Conservation (phyloP, 75 land plant genomes). For the Cryptomeria japonica region DNA sequence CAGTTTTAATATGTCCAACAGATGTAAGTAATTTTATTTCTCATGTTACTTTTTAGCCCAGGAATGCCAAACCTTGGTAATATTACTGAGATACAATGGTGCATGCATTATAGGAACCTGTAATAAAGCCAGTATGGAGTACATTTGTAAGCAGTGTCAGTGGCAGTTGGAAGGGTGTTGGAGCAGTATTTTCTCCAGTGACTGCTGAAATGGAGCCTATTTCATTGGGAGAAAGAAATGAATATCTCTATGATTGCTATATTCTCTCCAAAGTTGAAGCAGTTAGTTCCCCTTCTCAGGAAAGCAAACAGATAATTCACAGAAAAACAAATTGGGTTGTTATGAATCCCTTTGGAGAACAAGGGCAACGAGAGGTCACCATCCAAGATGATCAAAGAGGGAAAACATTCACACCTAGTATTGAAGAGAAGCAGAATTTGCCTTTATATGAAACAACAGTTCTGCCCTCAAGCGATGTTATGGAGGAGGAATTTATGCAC, state of each 20-base stretch:
- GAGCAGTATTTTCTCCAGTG: constrained; percentile 90
- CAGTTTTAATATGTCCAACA: not conserved
- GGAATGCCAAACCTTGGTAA: not conserved
- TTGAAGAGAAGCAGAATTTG: constrained; percentile 18
- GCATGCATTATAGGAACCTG: constrained; percentile 63
- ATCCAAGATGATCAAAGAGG: constrained; percentile 10
- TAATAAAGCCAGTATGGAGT: constrained; percentile 74
- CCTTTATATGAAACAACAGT: constrained; percentile 52
- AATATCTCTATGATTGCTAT: constrained; percentile 86
- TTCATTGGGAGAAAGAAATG: constrained; percentile 60
- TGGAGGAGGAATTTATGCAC: constrained; percentile 90
- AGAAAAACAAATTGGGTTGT: constrained; percentile 80
- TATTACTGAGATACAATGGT: not conserved
- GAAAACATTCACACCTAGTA: not conserved
- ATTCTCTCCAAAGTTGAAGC: constrained; percentile 57
- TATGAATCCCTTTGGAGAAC: constrained; percentile 78
- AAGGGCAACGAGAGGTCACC: constrained; percentile 19
- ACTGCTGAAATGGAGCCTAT: constrained; percentile 98
- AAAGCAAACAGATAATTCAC: constrained; percentile 29
- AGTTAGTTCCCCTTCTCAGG: constrained; percentile 22
- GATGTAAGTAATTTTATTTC: not conserved
- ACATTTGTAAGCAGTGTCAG: constrained; percentile 88
- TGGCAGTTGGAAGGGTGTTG: constrained; percentile 98
- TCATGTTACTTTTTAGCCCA: not conserved
- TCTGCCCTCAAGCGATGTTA: constrained; percentile 47